Conservation (phyloP, 306 rosid genomes). For the Acacia crassicarpa region DNA sequence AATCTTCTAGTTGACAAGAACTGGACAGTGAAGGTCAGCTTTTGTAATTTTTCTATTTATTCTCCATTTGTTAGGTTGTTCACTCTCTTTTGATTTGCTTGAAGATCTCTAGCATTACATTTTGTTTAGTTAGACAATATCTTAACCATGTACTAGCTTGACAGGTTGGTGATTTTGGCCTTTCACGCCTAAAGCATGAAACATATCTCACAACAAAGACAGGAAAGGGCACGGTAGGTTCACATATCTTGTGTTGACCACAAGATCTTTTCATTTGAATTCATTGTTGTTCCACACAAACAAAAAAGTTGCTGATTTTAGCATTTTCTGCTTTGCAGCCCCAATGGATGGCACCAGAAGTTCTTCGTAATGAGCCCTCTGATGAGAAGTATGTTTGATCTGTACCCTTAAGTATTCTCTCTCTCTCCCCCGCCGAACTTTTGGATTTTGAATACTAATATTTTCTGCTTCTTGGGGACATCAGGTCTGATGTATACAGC, state of each 20-base stretch:
- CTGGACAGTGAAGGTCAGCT: slow-evolving; percentile 93
- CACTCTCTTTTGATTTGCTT: slow-evolving; percentile 9
- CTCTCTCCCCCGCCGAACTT: slow-evolving; percentile 1
- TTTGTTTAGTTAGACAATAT: slow-evolving; percentile 20
- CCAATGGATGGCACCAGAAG: slow-evolving; percentile 99
- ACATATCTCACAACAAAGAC: slow-evolving; percentile 91
- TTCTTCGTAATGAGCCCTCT: slow-evolving; percentile 95
- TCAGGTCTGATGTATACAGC: slow-evolving; percentile 98
- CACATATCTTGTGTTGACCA: not conserved
- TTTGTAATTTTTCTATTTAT: slow-evolving; percentile 15
- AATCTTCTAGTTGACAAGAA: slow-evolving; percentile 92
- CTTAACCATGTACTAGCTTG: slow-evolving; percentile 23
- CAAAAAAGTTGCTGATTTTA: slow-evolving; percentile 23
- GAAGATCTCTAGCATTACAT: slow-evolving; percentile 8
- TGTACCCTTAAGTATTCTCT: slow-evolving; percentile 13
- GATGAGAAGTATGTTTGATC: slow-evolving; percentile 81
- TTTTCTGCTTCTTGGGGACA: slow-evolving; percentile 32
- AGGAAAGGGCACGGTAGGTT: slow-evolving; percentile 93
- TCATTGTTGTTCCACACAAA: not conserved
- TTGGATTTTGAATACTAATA: slow-evolving; percentile 8
- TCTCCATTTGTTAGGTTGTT: slow-evolving; percentile 15
- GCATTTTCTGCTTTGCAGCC: slow-evolving; percentile 61
- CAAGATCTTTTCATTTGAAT: not conserved
- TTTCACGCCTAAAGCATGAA: slow-evolving; percentile 91
- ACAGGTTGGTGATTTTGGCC: slow-evolving; percentile 99